phyloP scores from a whole-genome alignment of 176 grass and related monocot species.

The Triticum turgidum region DNA sequence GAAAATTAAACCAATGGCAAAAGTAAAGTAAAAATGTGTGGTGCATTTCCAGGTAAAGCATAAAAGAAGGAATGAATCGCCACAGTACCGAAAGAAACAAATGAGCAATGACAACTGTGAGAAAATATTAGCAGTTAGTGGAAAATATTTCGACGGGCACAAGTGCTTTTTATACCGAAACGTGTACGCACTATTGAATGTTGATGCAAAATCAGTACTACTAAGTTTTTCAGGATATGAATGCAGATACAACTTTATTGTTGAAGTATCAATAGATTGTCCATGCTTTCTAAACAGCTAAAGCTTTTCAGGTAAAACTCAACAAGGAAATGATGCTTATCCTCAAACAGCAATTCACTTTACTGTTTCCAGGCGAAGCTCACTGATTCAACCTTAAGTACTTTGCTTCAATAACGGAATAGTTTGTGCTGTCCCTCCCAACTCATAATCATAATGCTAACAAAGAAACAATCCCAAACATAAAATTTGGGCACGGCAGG shows the following conservation, averaged over 20 bases:
- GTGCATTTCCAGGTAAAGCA: conserved; percentile 32
- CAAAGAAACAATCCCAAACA: conserved; percentile 11
- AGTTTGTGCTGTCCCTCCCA: not conserved
- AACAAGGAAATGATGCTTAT: conserved; percentile 16
- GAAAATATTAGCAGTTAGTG: not conserved
- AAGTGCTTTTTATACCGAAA: not conserved
- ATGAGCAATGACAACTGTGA: not conserved
- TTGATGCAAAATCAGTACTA: not conserved
- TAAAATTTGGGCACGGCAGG: conserved; percentile 9
- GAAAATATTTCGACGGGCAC: no score
- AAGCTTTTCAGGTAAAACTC: conserved; percentile 13
- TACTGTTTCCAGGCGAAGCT: conserved; percentile 2
- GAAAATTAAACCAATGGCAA: conserved; percentile 18
- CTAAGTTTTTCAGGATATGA: not conserved
- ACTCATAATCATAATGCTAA: conserved; percentile 5
- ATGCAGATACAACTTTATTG: not conserved
- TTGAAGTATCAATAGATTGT: not conserved
- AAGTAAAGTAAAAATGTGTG: conserved; percentile 28
- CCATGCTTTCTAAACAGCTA: not conserved
- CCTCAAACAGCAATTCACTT: not conserved
- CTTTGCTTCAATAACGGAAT: not conserved
- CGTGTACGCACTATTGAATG: not conserved
- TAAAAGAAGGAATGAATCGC: conserved; percentile 8
- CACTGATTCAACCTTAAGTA: conserved; percentile 9
- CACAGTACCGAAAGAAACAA: conserved; percentile 7